Base-by-base conservation (phyloP, 2,329 filamentous ascomycete genomes). In the Leptosphaerulina australis region DNA sequence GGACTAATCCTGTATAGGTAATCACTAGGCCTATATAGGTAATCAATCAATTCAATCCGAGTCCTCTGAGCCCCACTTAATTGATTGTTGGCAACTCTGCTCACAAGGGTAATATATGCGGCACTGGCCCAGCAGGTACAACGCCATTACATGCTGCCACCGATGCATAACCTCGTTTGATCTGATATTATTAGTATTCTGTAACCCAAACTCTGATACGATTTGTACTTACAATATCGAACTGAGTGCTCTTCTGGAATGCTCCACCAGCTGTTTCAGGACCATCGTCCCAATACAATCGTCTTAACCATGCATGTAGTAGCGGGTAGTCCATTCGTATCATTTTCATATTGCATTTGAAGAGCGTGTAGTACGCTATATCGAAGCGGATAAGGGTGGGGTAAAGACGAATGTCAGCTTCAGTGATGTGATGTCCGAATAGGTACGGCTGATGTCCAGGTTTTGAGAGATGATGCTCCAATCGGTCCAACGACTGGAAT, bases 251-350 rank as follows among this genome's bases (percentile, higher is more conserved):
- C 12, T 50, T 54, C 41, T 59, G 66, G 44, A 71, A 72, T 1
- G 55, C 63, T 4, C 66, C 68, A 25, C 64, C 60, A 9, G 45
- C 44, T 0, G 62, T 69, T 44, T 65, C 59, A 11, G 61, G 55
- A 1, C 63, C 60, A 14, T 66, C 64, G 11, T 86, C 86, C 92
- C 92, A 97, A 77, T 96, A 97, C 56, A 96, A 76, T 62, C 85
- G 81, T 50, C 89, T 81, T 75, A 96, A 74, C 91, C 91, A 96
- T 46, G 75, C 78, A 76, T 96, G 90, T 50, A 96, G 76, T 33
- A 79, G 79, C 21, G 92, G 91, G 70, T 94, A 97, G 7, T 91
- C 91, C 8, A 83, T 86, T 34, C 91, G 83, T 66, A 96, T 91
- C 75, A 95, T 90, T 26, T 87, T 83, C 56, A 95, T 76, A 76